A percentile compares a stretch with the other conserved stretches of the same genome.
These are phyloP conservation scores for Aspergillus ostianus DNA, from an alignment of 495 filamentous ascomycete genomes.

Conservation along the genomic window DNA sequence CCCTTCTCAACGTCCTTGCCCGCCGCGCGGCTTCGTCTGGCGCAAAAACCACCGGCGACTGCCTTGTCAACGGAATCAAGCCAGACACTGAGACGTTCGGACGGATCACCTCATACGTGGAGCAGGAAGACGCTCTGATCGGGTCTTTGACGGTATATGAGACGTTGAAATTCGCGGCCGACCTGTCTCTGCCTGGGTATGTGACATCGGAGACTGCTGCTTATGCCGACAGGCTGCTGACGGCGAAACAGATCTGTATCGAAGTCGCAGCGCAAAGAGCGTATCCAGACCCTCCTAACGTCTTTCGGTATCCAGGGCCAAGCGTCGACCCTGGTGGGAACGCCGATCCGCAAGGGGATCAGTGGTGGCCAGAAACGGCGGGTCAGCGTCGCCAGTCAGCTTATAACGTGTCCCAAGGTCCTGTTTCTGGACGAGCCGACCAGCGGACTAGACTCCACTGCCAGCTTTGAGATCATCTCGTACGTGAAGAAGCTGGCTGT, in stretches of 20 bases:
- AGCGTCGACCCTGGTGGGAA: slow-evolving; percentile 67
- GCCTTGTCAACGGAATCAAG: slow-evolving; percentile 57
- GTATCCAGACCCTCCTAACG: slow-evolving; percentile 55
- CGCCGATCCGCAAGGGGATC: slow-evolving; percentile 75
- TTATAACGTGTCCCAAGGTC: slow-evolving; percentile 76
- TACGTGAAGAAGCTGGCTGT: slow-evolving; percentile 62
- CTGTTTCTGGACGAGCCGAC: slow-evolving; percentile 83
- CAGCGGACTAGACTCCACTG: slow-evolving; percentile 70
- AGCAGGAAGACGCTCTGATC: slow-evolving; percentile 82
- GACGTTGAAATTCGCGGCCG: slow-evolving; percentile 68
- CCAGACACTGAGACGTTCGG: slow-evolving; percentile 30
- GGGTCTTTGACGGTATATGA: slow-evolving; percentile 75
- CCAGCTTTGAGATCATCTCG: slow-evolving; percentile 65
- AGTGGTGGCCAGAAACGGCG: slow-evolving; percentile 78
- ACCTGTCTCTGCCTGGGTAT: slow-evolving; percentile 57
- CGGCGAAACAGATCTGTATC: slow-evolving; percentile 28
- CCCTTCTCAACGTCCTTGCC: slow-evolving; percentile 71
- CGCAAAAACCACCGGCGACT: slow-evolving; percentile 46
- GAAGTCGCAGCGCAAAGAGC: slow-evolving; percentile 49
- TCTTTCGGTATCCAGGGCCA: slow-evolving; percentile 65
- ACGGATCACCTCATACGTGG: slow-evolving; percentile 68
- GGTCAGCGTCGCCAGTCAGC: slow-evolving; percentile 72
- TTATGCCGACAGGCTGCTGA: background rate
- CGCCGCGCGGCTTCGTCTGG: slow-evolving; percentile 49
- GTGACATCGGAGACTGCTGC: background rate